Evolutionary conservation across 495 filamentous ascomycete genomes (phyloP).

Genomic region (Rhypophila decipiens): DNA sequence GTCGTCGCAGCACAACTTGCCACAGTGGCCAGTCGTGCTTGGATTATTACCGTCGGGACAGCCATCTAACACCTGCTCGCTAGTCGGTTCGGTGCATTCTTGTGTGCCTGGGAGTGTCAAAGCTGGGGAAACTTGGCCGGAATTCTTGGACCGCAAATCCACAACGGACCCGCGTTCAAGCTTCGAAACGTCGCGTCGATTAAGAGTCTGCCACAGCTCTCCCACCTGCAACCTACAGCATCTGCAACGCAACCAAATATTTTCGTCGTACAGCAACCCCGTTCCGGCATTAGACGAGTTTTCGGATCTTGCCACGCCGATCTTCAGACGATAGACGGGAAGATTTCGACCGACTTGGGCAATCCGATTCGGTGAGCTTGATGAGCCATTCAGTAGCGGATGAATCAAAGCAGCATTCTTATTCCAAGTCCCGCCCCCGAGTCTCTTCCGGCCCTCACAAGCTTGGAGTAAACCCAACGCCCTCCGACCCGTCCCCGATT

Average conservation of each 20-base stretch:
- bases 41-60: background rate
- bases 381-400: conserved; percentile 46
- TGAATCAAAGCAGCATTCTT: conserved; percentile 46
- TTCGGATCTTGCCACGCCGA: no score
- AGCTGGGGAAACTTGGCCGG: background rate
- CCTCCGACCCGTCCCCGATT: conserved; percentile 22
- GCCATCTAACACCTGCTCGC: conserved; percentile 1
- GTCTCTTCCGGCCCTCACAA: conserved; percentile 14
- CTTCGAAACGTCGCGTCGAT: background rate
- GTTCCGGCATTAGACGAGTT: no score
- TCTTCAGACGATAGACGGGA: no score
- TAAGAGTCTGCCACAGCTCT: background rate
- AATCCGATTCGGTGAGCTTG: conserved; percentile 30
- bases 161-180: conserved; percentile 1
- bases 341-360: no score
- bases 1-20: background rate
- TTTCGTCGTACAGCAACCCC: no score
- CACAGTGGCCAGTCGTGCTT: conserved; percentile 1
- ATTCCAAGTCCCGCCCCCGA: conserved; percentile 19
- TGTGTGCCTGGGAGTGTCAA: conserved; percentile 1
- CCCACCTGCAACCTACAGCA: background rate
- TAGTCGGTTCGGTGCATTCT: no score
- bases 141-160: background rate
- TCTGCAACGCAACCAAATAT: no score
- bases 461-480: conserved; percentile 30